These are phyloP conservation scores for Neopestalotiopsis sp. DNA, from an alignment of 2,329 filamentous ascomycete genomes.

Conservation along the genomic window DNA sequence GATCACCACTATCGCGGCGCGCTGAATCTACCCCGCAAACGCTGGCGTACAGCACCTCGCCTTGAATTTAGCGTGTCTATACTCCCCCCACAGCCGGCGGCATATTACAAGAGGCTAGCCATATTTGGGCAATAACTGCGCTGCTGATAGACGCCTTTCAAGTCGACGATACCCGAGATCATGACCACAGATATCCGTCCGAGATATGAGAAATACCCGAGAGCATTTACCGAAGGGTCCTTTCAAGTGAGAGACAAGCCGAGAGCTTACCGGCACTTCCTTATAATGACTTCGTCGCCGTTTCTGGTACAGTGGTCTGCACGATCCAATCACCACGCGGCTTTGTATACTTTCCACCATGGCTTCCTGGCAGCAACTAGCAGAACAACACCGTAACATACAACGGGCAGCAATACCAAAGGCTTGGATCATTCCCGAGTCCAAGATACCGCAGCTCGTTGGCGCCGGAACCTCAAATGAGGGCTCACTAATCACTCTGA, in stretches of 20 bases:
- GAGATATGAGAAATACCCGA: not conserved
- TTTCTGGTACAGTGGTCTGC: not conserved
- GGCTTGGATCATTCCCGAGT: constrained; percentile 21
- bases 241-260: not conserved
- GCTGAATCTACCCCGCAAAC: not conserved
- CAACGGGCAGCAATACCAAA: constrained; percentile 23
- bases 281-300: not conserved
- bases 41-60: not conserved
- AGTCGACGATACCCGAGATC: not conserved
- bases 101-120: not conserved
- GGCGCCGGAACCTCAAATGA: constrained; percentile 20
- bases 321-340: not conserved
- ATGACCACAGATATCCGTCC: not conserved
- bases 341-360: not conserved
- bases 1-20: not conserved
- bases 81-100: not conserved
- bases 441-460: constrained; percentile 14
- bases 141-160: not conserved
- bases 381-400: constrained; percentile 20
- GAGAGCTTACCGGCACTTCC: not conserved
- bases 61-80: not conserved
- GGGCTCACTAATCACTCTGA: constrained; percentile 22
- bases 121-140: not conserved
- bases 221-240: not conserved
- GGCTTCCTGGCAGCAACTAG: constrained; percentile 20